phyloP scores from a whole-genome alignment of 2,329 filamentous ascomycete genomes.

The Trichophyton benhamiae region DNA sequence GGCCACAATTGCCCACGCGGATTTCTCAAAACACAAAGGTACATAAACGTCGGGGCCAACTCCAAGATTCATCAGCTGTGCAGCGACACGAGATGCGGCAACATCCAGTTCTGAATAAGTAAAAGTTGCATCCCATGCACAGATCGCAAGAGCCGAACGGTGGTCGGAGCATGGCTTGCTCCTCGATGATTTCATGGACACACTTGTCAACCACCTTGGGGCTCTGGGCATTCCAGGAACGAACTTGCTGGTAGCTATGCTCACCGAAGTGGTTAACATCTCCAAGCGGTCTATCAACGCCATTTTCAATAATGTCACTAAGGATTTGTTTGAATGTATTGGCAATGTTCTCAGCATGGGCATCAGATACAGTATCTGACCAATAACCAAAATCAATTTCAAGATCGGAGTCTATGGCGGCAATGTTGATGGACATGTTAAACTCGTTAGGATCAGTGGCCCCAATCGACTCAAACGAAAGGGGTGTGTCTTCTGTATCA shows the following conservation, averaged over 20 bases:
- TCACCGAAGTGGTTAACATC: constrained; percentile 23
- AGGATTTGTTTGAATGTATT: constrained; percentile 25
- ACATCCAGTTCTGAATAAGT: constrained; percentile 28
- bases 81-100: constrained; percentile 27
- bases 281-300: constrained; percentile 14
- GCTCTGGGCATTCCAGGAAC: constrained; percentile 23
- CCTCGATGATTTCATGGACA: constrained; percentile 27
- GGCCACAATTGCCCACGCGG: constrained; percentile 32
- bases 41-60: constrained; percentile 30
- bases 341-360: constrained; percentile 22
- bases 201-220: constrained; percentile 23
- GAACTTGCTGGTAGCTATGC: constrained; percentile 22
- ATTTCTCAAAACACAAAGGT: constrained; percentile 34
- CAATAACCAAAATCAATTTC: constrained; percentile 12
- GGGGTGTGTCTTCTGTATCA: constrained; percentile 16
- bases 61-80: constrained; percentile 27
- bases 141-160: constrained; percentile 19
- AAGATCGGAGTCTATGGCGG: constrained; percentile 9
- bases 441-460: constrained; percentile 13
- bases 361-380: constrained; percentile 28
- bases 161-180: constrained; percentile 25
- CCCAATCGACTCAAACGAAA: constrained; percentile 10
- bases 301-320: constrained; percentile 18
- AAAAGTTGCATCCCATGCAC: constrained; percentile 21
- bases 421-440: constrained; percentile 11